Evolutionary conservation across 108 stramenopile species (phyloP).

Genomic region (Pseudonitzschia multistriata): DNA sequence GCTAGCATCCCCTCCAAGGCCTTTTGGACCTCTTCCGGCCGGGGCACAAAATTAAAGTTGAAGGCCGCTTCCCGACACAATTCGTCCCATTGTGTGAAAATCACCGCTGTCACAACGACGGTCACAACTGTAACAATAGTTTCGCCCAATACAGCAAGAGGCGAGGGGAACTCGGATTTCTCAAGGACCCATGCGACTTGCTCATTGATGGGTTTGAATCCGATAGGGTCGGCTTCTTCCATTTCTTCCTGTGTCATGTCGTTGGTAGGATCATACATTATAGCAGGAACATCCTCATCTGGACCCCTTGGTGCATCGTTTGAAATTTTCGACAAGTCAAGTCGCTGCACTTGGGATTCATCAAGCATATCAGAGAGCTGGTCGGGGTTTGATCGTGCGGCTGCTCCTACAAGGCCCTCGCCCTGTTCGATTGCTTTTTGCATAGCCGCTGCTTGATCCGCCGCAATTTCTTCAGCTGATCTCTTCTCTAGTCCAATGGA

Average conservation of each 20-base stretch:
- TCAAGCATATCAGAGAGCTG: constrained; percentile 5
- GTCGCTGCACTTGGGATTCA: background rate
- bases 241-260: constrained; percentile 78
- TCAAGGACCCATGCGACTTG: constrained; percentile 51
- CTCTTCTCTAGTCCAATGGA: constrained; percentile 66
- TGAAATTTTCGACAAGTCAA: constrained; percentile 68
- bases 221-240: constrained; percentile 70
- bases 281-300: constrained; percentile 38
- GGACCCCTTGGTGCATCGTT: constrained; percentile 30
- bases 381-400: constrained; percentile 13
- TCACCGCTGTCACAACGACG: constrained; percentile 50
- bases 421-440: constrained; percentile 13
- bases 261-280: constrained; percentile 70
- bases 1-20: constrained; percentile 20
- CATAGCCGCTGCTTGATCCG: constrained; percentile 48
- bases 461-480: constrained; percentile 55
- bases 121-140: constrained; percentile 56
- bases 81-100: constrained; percentile 65
- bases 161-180: constrained; percentile 57
- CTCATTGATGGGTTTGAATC: constrained; percentile 49
- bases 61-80: constrained; percentile 52
- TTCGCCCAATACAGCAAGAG: constrained; percentile 46
- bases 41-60: constrained; percentile 57
- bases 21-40: constrained; percentile 42
- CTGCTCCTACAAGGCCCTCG: constrained; percentile 1